Evolutionary conservation across 495 filamentous ascomycete species (phyloP), one percentile per base, ranked within the genome.

Genomic region (Thermochaetoides thermophila): DNA sequence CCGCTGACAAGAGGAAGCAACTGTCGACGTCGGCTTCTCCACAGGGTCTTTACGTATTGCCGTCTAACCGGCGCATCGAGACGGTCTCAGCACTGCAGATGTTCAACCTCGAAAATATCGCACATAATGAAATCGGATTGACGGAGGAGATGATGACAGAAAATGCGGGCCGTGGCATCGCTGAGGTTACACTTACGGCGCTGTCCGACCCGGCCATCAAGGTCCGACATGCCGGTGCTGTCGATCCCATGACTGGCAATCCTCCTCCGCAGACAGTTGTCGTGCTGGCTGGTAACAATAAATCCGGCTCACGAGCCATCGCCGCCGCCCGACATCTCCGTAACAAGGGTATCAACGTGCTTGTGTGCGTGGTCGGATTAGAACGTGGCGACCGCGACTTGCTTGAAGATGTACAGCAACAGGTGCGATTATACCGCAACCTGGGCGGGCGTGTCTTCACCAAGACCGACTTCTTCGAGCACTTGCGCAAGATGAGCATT

Each of bases 101-200:
- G 63, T 70, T 87, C 20, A 84, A 87, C 39, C 68, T 95, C 16
- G 89, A 97, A 55, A 84, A 85, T 42, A 75, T 86, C 32, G 82
- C 84, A 0, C 73, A 81, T 25, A 69, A 74, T 16, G 84, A 93
- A 39, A 73, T 89, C 39, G 84, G 83, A 4, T 60, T 97, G 27
- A 79, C 78, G 0, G 81, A 87, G 48, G 81, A 89, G 31, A 76
- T 95, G 47, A 79, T 95, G 55, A 76, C 83, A 0, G 89, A 95
- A 48, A 93, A 87, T 49, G 81, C 84, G 0, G 86, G 80, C 7
- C 72, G 86, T 13, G 78, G 84, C 27, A 83, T 97, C 44, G 84
- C 83, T 1, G 77, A 91, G 48, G 77, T 83, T 17, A 78, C 79
- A 3, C 68, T 92, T 38, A 63, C 57, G 8, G 68, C 70, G 6